These are phyloP conservation scores for Claviceps quebecensis DNA, from an alignment of 2,329 filamentous ascomycete genomes.

Conservation along the genomic window DNA sequence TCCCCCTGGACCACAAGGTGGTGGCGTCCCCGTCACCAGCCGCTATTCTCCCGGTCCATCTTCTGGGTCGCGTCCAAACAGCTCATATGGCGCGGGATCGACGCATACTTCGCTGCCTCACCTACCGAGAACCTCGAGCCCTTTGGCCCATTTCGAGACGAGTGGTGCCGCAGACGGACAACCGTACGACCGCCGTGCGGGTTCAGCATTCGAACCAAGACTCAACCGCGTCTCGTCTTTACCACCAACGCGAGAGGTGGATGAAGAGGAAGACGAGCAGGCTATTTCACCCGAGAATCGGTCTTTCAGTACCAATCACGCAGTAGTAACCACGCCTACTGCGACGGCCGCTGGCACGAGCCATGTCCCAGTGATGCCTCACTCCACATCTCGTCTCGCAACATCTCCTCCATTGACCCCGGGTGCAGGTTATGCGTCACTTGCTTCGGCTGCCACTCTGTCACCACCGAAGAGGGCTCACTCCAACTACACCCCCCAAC, in stretches of 20 bases:
- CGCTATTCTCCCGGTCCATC: constrained; percentile 41
- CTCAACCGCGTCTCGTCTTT: constrained; percentile 42
- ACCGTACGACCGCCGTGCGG: constrained; percentile 33
- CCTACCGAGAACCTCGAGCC: constrained; percentile 51
- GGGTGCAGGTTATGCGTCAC: constrained; percentile 20
- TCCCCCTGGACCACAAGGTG: constrained; percentile 26
- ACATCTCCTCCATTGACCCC: constrained; percentile 38
- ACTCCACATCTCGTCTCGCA: constrained; percentile 20
- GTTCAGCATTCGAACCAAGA: constrained; percentile 40
- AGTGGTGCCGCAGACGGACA: constrained; percentile 29
- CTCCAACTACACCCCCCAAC: constrained; percentile 37
- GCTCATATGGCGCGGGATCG: constrained; percentile 25
- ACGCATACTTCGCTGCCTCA: constrained; percentile 38
- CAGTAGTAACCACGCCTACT: constrained; percentile 6
- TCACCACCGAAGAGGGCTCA: constrained; percentile 42
- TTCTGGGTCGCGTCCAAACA: constrained; percentile 23
- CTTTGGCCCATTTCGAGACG: constrained; percentile 49
- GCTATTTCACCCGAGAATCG: constrained; percentile 9
- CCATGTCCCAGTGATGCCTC: constrained; percentile 24
- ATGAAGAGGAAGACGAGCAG: constrained; percentile 36
- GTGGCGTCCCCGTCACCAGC: constrained; percentile 21
- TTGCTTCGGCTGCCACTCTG: constrained; percentile 23
- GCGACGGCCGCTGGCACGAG: constrained; percentile 18
- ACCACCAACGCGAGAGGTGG: constrained; percentile 47
- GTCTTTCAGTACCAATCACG: constrained; percentile 14